phyloP scores from a whole-genome alignment of 768 basidiomycete genomes.

The Lactarius hengduanensis region DNA sequence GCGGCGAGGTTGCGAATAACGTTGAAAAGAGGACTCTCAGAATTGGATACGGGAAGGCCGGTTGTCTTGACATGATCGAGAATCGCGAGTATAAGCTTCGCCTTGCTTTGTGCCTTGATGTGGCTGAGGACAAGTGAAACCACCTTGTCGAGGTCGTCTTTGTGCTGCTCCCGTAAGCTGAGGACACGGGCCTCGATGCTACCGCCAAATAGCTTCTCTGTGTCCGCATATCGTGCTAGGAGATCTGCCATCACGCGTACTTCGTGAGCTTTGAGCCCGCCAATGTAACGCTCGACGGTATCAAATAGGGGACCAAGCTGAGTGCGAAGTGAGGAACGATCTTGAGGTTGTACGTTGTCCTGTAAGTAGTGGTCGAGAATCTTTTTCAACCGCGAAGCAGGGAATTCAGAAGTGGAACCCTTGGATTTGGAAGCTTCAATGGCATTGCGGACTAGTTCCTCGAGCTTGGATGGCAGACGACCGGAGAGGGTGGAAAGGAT shows the following conservation, averaged over 20 bases:
- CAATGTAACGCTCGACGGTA: slow-evolving; percentile 73
- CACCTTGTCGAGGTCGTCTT: slow-evolving; percentile 88
- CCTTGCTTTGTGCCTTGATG: slow-evolving; percentile 92
- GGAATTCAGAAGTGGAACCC: slow-evolving; percentile 81
- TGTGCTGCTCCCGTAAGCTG: slow-evolving; percentile 86
- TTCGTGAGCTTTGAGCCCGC: slow-evolving; percentile 87
- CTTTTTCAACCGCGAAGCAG: slow-evolving; percentile 82
- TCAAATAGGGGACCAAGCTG: slow-evolving; percentile 70
- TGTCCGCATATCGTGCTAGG: slow-evolving; percentile 75
- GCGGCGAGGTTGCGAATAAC: slow-evolving; percentile 79
- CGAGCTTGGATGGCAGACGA: slow-evolving; percentile 89
- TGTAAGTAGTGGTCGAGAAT: slow-evolving; percentile 81
- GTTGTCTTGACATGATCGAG: slow-evolving; percentile 88
- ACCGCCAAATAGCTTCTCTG: slow-evolving; percentile 91
- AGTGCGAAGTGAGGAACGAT: slow-evolving; percentile 74
- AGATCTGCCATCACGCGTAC: slow-evolving; percentile 72
- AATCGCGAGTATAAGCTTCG: slow-evolving; percentile 79
- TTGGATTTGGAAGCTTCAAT: slow-evolving; percentile 78
- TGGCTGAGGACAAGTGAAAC: slow-evolving; percentile 88
- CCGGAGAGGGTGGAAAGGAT: slow-evolving; percentile 88
- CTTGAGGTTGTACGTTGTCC: slow-evolving; percentile 75
- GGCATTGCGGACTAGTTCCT: slow-evolving; percentile 75
- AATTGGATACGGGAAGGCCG: slow-evolving; percentile 68
- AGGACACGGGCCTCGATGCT: slow-evolving; percentile 92
- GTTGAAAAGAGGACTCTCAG: slow-evolving; percentile 71